These are phyloP conservation scores for Tympanopsis confertula DNA, from an alignment of 2,329 filamentous ascomycete species.

Conservation along the genomic window DNA sequence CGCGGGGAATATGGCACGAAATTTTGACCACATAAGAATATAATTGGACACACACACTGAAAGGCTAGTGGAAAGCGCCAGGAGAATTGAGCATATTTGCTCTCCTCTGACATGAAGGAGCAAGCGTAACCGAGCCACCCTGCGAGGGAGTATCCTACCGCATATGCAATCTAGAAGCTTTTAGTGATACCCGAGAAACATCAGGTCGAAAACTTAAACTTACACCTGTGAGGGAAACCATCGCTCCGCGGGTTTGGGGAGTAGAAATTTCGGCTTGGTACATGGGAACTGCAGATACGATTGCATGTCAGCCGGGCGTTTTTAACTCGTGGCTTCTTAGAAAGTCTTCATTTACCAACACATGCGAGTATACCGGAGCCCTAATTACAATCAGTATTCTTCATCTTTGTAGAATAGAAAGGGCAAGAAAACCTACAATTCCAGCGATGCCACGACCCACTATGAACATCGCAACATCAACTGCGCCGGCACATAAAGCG, in stretches of 20 bases:
- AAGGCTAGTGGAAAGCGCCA: conserved; percentile 30
- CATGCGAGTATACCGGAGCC: neutral
- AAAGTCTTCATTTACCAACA: too few relatives aligned
- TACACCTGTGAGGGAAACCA: neutral
- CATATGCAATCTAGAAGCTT: neutral
- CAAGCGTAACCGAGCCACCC: neutral
- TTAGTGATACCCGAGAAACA: neutral
- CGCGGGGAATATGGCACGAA: neutral
- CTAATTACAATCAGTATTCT: too few relatives aligned
- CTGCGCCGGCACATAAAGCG: conserved; percentile 21
- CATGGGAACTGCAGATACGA: neutral
- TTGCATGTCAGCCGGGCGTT: neutral
- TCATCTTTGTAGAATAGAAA: conserved; percentile 9
- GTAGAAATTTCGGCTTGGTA: neutral
- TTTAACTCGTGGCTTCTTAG: too few relatives aligned
- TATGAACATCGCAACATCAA: conserved; percentile 25
- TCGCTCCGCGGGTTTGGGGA: neutral
- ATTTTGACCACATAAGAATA: conserved; percentile 5
- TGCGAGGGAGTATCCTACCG: neutral
- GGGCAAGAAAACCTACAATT: conserved; percentile 21
- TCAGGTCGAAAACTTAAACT: neutral
- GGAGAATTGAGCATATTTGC: neutral
- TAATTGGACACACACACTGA: conserved; percentile 23
- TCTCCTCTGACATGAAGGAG: neutral
- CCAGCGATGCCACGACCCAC: conserved; percentile 23